Evolutionary conservation across 1,284 basidiomycete genomes (phyloP).

Genomic region (Cutaneotrichosporon sp.): DNA sequence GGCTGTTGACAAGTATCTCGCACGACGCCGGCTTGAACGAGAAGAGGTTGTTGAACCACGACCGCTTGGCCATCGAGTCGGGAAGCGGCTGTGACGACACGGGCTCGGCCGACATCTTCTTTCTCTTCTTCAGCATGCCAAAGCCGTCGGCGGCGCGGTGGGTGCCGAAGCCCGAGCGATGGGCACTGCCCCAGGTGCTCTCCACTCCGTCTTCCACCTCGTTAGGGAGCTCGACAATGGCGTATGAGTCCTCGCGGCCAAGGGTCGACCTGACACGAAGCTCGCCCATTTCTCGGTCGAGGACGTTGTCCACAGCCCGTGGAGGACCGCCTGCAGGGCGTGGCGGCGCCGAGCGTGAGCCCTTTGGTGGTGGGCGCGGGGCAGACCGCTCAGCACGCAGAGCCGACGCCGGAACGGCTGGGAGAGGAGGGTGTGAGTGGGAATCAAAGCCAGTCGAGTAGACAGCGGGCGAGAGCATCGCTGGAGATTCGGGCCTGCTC

Average conservation of each 20-base stretch:
- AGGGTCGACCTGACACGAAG: slow-evolving; percentile 32
- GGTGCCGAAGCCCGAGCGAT: slow-evolving; percentile 26
- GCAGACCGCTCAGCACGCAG: slow-evolving; percentile 21
- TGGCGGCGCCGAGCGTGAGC: slow-evolving; percentile 18
- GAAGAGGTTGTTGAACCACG: slow-evolving; percentile 88
- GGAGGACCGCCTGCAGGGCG: slow-evolving; percentile 22
- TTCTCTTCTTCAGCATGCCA: slow-evolving; percentile 49
- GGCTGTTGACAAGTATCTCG: slow-evolving; percentile 44
- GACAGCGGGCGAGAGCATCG: slow-evolving; percentile 26
- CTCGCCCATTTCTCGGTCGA: slow-evolving; percentile 18
- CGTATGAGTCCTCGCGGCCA: slow-evolving; percentile 48
- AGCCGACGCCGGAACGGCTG: slow-evolving; percentile 5
- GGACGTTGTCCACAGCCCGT: slow-evolving; percentile 14
- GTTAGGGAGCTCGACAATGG: slow-evolving; percentile 44
- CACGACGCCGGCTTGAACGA: slow-evolving; percentile 73
- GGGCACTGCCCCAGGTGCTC: slow-evolving; percentile 34
- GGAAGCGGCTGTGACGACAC: slow-evolving; percentile 10
- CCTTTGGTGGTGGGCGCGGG: slow-evolving; percentile 9
- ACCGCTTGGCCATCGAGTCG: slow-evolving; percentile 58
- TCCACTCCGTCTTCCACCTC: slow-evolving; percentile 28
- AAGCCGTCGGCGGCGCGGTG: slow-evolving; percentile 44
- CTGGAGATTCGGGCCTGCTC: slow-evolving; percentile 26
- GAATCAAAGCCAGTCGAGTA: slow-evolving; percentile 20
- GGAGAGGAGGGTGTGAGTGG: slow-evolving; percentile 5
- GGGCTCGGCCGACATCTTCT: slow-evolving; percentile 28